Base-by-base conservation (phyloP, 2,329 filamentous ascomycete genomes). In the Neofusicoccum sp. region DNA sequence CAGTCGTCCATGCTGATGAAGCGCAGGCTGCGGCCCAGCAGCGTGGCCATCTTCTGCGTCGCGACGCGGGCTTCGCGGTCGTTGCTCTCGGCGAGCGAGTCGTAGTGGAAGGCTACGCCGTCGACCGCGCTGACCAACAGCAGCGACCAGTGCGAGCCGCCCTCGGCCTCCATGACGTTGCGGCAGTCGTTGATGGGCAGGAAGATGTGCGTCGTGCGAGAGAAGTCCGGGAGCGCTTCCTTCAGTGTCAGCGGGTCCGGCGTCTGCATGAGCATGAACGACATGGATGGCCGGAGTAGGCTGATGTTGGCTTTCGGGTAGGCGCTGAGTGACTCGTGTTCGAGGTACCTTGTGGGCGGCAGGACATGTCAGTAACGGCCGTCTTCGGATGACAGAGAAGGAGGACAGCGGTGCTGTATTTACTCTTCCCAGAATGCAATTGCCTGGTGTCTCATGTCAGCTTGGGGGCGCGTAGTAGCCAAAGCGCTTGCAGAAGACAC, bases 391-490 rank as follows among this genome's bases (percentile, higher is more conserved):
- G 58, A 36, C 11, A 43, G 12, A 8, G 8, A 54, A 50, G 16
- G 47, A n/a, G 33, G 8, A n/a, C 5, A 34, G 22, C 22, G 44
- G 9, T 64, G 64, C 49, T 64, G 45, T 43, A 77, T 81, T 70
- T 87, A 96, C 84, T 98, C 94, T 84, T 98, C 91, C 94, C 95
- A 99, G 75, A 99, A 98, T 56, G 92, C 89, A 68, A 99, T 98
- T 70, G 93, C 93, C 91, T 94, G 22, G 16, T 8, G 4, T 47
- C 45, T 5, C 29, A 60, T 68, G 54, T 58, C 54, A 58, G 54
- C 52, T 29, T 56, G 65, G 65, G 48, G 14, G 29, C 12, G 37
- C 22, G 16, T 44, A 39, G 22, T 66, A 52, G 36, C 31, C 16
- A n/a, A n/a, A 33, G 14, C 34, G 43, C 16, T 49, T 50, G 31